Evolutionary conservation across 805 yeast species (phyloP), one percentile per base, ranked within the genome.

Genomic region (Blastobotrys robertii): DNA sequence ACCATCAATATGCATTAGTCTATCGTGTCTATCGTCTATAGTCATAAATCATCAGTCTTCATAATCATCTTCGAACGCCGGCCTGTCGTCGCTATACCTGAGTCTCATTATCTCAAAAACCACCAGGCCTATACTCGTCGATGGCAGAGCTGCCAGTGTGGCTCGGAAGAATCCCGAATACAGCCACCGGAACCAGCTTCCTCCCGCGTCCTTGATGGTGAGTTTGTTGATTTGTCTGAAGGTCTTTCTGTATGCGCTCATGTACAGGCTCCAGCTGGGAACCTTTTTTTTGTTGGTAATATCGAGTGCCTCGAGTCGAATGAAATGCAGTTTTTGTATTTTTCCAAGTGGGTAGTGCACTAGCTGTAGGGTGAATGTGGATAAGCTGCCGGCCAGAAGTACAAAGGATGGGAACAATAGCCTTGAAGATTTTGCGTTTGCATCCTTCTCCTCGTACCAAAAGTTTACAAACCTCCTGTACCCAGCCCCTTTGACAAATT

Each of bases 321-420:
- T 73, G 34, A 83, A 66, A 59, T 88, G 94, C 25, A 88, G 67
- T 50, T 77, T 79, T 54, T 90, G 97, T 32, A 88, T 64, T 58
- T 83, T 84, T 16, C 77, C 67, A 30, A 90, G 67, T 0, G 97
- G 97, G 51, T 81, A 86, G 53, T 86, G 95, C 4, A 88, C 79
- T 3, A 79, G 70, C 47, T 88, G 77, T 14, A 88, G 65, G 0
- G 85, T 68, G 13, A 79, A 66, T 0, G 96, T 90, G 1, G 97
- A 96, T 4, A 82, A 69, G 8, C 92, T 85, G 13, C 97, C 97
- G 0, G 94, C 96, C 6, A 81, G 53, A 25, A 90, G 69, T 3
- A 86, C 74, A 57, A 81, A 84, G 1, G 80, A 59, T 1, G 88
- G 79, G 51, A 74, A 77, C 33, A 84, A 55, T n/a, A 77, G 66